These are phyloP conservation scores for Calonectria fujianensis DNA, from an alignment of 2,329 filamentous ascomycete species.

Conservation along the genomic window DNA sequence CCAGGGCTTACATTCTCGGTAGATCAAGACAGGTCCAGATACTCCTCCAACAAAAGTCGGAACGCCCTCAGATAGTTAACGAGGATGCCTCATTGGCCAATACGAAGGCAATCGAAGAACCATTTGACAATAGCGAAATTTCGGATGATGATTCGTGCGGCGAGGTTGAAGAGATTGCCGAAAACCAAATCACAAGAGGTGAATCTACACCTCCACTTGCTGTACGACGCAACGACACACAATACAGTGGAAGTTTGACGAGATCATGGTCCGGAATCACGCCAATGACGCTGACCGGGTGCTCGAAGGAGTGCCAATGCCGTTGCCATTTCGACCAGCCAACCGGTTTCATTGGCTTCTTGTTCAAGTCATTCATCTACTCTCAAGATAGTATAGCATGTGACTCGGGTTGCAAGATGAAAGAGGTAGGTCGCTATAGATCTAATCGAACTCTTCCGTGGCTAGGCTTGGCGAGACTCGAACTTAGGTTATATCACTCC, in stretches of 20 bases:
- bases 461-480: neutral
- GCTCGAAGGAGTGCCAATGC: neutral
- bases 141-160: neutral
- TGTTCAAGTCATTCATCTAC: neutral
- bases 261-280: neutral
- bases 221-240: neutral
- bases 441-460: neutral
- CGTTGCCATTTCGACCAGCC: neutral
- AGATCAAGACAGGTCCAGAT: neutral
- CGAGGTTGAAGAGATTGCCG: neutral
- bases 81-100: no score
- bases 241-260: no score
- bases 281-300: constrained; percentile 7
- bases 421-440: neutral
- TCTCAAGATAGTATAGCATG: neutral
- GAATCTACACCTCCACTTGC: neutral
- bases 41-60: neutral
- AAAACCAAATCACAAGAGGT: neutral
- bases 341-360: neutral
- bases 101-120: neutral
- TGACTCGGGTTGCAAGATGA: neutral
- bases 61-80: no score
- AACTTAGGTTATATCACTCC: neutral
- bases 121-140: neutral
- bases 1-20: neutral